These are phyloP conservation scores for Trypanosoma rangeli DNA, from an alignment of 208 protist species.

Conservation along the genomic window DNA sequence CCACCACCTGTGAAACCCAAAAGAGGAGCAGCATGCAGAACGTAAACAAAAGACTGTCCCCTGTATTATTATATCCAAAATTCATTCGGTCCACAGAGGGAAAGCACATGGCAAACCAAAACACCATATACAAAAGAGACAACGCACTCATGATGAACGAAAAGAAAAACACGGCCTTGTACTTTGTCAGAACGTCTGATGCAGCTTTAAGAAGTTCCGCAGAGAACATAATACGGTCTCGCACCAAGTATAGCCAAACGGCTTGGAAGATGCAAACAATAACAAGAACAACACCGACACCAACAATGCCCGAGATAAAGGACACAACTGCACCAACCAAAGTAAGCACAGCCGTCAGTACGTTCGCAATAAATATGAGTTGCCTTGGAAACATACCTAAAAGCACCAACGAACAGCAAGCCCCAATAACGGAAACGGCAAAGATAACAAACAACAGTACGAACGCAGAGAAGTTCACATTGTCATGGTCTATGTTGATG, in stretches of 20 bases:
- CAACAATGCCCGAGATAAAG: constrained; percentile 13
- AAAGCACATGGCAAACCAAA: constrained; percentile 52
- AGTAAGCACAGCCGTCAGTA: constrained; percentile 20
- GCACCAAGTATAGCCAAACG: constrained; percentile 48
- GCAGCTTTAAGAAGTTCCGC: constrained; percentile 60
- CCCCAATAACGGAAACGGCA: constrained; percentile 27
- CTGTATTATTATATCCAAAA: constrained; percentile 23
- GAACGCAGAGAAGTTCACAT: background rate
- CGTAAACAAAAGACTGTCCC: constrained; percentile 38
- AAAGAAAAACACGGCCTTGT: constrained; percentile 60
- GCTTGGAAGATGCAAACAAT: constrained; percentile 24
- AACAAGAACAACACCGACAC: constrained; percentile 24
- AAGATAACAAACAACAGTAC: constrained; percentile 12
- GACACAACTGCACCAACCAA: constrained; percentile 18
- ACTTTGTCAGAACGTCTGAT: constrained; percentile 38
- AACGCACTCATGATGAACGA: constrained; percentile 37
- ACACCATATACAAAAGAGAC: constrained; percentile 43
- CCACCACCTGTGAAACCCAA: constrained; percentile 31
- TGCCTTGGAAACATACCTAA: constrained; percentile 24
- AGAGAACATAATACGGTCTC: constrained; percentile 75
- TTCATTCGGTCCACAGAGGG: constrained; percentile 42
- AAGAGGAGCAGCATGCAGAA: constrained; percentile 61
- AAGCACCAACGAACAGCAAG: constrained; percentile 22
- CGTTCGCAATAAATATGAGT: constrained; percentile 35
- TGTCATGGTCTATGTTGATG: background rate